Evolutionary conservation across 176 grass and related monocot species (phyloP).

Genomic region (Aegilops umbellulata): DNA sequence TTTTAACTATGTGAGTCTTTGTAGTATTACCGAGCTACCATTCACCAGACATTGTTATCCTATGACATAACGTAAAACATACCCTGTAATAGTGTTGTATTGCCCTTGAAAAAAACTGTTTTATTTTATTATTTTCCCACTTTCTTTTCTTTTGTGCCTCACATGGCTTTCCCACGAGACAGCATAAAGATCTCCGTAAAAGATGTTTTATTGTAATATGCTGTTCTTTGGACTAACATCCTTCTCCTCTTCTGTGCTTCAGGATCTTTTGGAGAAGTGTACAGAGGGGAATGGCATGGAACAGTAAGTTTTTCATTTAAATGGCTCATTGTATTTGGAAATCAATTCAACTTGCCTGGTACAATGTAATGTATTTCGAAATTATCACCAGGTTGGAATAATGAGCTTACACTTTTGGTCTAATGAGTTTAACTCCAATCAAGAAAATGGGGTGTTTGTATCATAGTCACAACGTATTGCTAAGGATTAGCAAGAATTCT

Average conservation of each 20-base stretch:
- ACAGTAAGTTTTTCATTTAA: slow-evolving; percentile 67
- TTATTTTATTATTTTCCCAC: slow-evolving; percentile 21
- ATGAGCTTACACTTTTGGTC: background rate
- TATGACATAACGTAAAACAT: background rate
- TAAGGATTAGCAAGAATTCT: background rate
- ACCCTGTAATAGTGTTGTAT: background rate
- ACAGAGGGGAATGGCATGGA: slow-evolving; percentile 95
- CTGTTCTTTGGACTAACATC: slow-evolving; percentile 21
- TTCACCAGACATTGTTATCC: background rate
- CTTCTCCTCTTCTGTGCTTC: slow-evolving; percentile 4
- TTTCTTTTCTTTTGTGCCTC: slow-evolving; percentile 15
- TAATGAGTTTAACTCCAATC: background rate
- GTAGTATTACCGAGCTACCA: slow-evolving; percentile 9
- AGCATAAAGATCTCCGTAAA: background rate
- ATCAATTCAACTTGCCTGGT: background rate
- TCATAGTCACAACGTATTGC: slow-evolving; percentile 8
- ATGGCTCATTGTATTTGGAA: slow-evolving; percentile 10
- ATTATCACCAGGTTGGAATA: background rate
- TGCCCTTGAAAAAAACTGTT: background rate
- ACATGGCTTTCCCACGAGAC: slow-evolving; percentile 23
- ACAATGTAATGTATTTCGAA: background rate
- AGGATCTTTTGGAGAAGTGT: slow-evolving; percentile 99
- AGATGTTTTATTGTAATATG: background rate
- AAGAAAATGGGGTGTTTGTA: slow-evolving; percentile 16
- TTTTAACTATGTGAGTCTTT: slow-evolving; percentile 5